A percentile compares a stretch with the other conserved stretches of the same genome.
Conservation (phyloP, 192 early-diverging fungal species). For the Spizellomyces sp. region DNA sequence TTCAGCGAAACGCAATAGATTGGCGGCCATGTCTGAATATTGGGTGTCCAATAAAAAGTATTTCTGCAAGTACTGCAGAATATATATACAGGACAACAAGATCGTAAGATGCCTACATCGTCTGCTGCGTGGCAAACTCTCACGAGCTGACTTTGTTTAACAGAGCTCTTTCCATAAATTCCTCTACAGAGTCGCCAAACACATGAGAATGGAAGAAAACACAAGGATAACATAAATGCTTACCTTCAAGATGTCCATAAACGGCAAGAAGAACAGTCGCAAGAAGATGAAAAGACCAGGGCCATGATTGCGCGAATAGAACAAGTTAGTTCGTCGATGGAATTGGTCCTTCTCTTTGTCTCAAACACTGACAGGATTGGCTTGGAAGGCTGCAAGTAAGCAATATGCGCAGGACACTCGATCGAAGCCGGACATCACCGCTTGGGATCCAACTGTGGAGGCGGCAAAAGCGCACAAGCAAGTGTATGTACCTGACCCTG, state of each 20-base stretch:
- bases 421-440: neutral
- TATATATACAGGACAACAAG: slow-evolving; percentile 82
- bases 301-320: slow-evolving; percentile 30
- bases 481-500: neutral
- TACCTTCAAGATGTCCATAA: slow-evolving; percentile 72
- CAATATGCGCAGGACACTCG: slow-evolving; percentile 23
- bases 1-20: neutral
- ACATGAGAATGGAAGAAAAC: slow-evolving; percentile 78
- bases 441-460: neutral
- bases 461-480: neutral
- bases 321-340: slow-evolving; percentile 14
- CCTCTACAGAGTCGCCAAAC: slow-evolving; percentile 55
- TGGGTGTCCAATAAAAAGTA: slow-evolving; percentile 78
- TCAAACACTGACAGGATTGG: neutral
- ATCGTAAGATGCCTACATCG: slow-evolving; percentile 56
- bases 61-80: slow-evolving; percentile 85
- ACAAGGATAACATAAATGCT: slow-evolving; percentile 81
- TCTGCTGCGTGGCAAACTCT: neutral
- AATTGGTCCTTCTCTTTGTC: neutral
- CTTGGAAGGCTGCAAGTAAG: slow-evolving; percentile 22
- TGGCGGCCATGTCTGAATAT: slow-evolving; percentile 39
- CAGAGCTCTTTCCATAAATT: neutral
- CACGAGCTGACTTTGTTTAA: neutral
- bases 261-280: slow-evolving; percentile 56
- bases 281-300: slow-evolving; percentile 59